These are phyloP conservation scores for Ensete ventricosum DNA, from an alignment of 176 grass and related monocot genomes.

Conservation along the genomic window DNA sequence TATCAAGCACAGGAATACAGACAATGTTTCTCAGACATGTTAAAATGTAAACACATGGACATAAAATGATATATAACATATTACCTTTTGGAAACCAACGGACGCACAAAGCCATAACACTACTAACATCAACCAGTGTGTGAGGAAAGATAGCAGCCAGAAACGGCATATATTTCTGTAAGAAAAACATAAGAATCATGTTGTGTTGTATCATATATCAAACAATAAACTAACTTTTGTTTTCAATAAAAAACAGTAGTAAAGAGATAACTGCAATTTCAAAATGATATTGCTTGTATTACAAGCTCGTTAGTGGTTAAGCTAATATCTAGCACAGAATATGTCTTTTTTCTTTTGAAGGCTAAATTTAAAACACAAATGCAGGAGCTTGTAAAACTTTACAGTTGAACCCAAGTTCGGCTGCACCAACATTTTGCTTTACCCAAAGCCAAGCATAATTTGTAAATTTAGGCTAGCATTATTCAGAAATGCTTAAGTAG, in stretches of 20 bases:
- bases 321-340: neutral
- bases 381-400: too few relatives aligned
- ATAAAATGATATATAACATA: neutral
- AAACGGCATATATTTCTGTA: constrained; percentile 84
- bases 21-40: neutral
- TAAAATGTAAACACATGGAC: neutral
- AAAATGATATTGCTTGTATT: neutral
- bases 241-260: neutral
- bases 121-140: constrained; percentile 79
- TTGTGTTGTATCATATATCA: neutral
- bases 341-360: too few relatives aligned
- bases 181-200: constrained; percentile 8
- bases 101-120: constrained; percentile 79
- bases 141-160: constrained; percentile 64
- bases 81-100: constrained; percentile 87
- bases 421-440: too few relatives aligned
- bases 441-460: too few relatives aligned
- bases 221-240: neutral
- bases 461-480: too few relatives aligned
- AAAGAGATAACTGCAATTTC: neutral
- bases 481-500: too few relatives aligned
- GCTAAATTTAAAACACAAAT: too few relatives aligned
- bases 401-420: too few relatives aligned
- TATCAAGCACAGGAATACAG: neutral
- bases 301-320: neutral